These are phyloP conservation scores for Coemansia sp. DNA, from an alignment of 371 early-diverging fungal genomes.

Conservation along the genomic window DNA sequence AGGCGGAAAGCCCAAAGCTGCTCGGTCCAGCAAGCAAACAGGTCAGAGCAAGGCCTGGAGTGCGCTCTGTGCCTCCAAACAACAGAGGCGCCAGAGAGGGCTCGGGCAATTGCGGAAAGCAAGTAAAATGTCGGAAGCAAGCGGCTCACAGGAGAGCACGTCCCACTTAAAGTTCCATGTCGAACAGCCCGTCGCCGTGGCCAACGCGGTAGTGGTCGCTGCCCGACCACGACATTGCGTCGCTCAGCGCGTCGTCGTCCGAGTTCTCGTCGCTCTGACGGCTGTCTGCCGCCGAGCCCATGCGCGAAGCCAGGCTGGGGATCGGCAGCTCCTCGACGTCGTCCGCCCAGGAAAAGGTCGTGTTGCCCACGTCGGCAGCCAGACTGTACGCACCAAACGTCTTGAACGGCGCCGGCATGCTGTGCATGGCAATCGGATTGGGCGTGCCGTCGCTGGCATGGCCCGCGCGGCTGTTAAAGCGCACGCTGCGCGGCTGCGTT, in stretches of 20 bases:
- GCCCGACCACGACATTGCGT: slow-evolving; percentile 33
- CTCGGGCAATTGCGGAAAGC: not conserved
- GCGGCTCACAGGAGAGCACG: too few species aligned
- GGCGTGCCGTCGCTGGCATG: not conserved
- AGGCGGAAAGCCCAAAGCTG: too few species aligned
- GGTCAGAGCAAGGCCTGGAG: too few species aligned
- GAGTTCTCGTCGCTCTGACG: slow-evolving; percentile 1
- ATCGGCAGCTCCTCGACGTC: slow-evolving; percentile 49
- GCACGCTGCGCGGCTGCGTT: slow-evolving; percentile 9
- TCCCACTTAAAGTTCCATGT: slow-evolving; percentile 35
- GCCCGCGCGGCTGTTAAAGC: slow-evolving; percentile 1
- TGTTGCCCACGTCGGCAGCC: slow-evolving; percentile 11
- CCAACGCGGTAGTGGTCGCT: slow-evolving; percentile 25
- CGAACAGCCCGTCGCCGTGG: slow-evolving; percentile 37
- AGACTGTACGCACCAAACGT: slow-evolving; percentile 4
- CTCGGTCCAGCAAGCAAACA: not conserved
- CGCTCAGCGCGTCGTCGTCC: slow-evolving; percentile 34
- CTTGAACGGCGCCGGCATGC: slow-evolving; percentile 40
- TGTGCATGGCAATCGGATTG: slow-evolving; percentile 25
- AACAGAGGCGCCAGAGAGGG: not conserved
- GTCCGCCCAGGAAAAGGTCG: slow-evolving; percentile 49
- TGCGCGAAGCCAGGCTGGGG: slow-evolving; percentile 22
- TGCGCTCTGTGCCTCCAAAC: not conserved
- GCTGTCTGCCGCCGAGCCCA: slow-evolving; percentile 9
- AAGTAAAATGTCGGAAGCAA: not conserved